Evolutionary conservation across 352 stramenopile species (phyloP), one percentile per base, ranked within the genome.

Genomic region (Phytophthora tentaculata): DNA sequence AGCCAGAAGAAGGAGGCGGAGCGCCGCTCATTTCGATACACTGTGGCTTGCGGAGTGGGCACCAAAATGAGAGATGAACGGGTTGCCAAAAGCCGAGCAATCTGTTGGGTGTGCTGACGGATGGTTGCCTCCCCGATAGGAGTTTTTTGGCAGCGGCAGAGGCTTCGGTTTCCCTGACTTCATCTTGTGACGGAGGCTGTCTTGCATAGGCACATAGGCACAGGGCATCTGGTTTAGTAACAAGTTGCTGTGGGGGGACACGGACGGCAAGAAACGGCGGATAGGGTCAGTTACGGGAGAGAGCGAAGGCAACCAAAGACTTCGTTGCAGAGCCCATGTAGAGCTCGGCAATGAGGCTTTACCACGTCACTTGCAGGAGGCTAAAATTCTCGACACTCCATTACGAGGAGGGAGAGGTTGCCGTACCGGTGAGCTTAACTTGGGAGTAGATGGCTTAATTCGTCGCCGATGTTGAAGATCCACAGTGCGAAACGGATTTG

Each of bases 21-120:
- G 26, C 28, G 48, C 59, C 66, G 54, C 49, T 75, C 66, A 75
- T 79, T 29, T 41, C 16, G n/a, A 20, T 29, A n/a, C 37, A 17
- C 20, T 53, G 49, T 9, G 24, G 24, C 69, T 77, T 77, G 70
- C 24, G 37, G n/a, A 29, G 19, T 67, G 16, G 59, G 55, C 37
- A 53, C 55, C 10, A 66, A 74, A 74, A 69, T 59, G 65, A 48
- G 61, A 74, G 70, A 77, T 77, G 70, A 74, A 49, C 19, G n/a
- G 22, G 37, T 20, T 61, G 43, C 28, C 13, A 8, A 2, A 20
- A 5, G 60, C 39, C 35, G 62, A 55, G 43, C 32, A 22, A 23
- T 13, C 35, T 64, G 48, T 12, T 71, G 49, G 47, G 37, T 60
- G 49, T 50, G 55, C 41, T 26, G 43, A 26, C 24, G 58, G 48